Base-by-base conservation (phyloP, 2,329 filamentous ascomycete species). In the Incumbomyces delicatus region DNA sequence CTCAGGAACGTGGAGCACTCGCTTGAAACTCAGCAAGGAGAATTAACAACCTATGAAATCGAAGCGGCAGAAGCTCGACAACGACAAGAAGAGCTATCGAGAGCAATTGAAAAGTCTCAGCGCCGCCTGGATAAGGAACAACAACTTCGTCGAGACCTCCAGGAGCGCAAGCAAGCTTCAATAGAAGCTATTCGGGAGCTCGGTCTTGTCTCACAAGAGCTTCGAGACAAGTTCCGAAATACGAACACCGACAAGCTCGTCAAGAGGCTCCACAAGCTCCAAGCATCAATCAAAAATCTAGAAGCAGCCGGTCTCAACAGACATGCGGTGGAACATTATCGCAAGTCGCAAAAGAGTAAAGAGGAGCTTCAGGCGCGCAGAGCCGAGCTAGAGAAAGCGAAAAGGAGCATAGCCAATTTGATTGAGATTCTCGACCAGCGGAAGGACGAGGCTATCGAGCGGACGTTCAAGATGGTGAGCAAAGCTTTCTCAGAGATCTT, bases 251-350 rank as follows among this genome's bases (percentile, higher is more conserved):
- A 89, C 52, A 78, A 75, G 42, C 85, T 90, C 45, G 74, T 75
- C 44, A 77, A 76, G 59, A 81, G 83, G 47, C 78, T 96, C 18
- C 88, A 92, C 68, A 94, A 89, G 60, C 87, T 90, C 60, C 94
- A 94, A 53, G 87, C 95, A 57, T 81, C 85, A 0, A 74, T 96
- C 46, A 96, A 96, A 70, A 95, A 95, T 63, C 96, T 92, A 69
- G 55, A 44, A 17, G 53, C 53, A 27, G 87, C 88, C 46, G 87
- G 95, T 60, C 89, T 98, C 69, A 98, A 98, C 77, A 98, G 96
- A 71, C 96, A 98, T 69, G 92, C 92, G 0, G 95, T 96, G 62
- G 94, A 98, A 67, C 92, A 98, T 65, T 98, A 96, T 71, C 94
- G 90, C 69, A 94, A 83, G 68, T 98, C 96, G 64, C 95, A 90